These are phyloP conservation scores for Coemansia sp. DNA, from an alignment of 192 early-diverging fungal genomes.

Conservation along the genomic window DNA sequence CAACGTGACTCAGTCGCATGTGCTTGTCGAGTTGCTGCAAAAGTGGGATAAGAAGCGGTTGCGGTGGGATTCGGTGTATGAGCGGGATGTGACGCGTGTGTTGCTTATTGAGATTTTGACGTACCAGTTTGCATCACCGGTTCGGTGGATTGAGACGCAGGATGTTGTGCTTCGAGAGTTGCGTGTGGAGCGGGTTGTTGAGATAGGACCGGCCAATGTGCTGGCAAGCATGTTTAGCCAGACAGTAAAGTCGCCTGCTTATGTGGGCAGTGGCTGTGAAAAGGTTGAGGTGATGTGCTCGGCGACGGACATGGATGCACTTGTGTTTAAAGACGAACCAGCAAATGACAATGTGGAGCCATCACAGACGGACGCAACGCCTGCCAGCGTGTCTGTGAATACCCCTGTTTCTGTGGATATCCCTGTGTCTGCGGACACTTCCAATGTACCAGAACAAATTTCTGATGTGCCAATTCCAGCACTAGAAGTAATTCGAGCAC, in stretches of 20 bases:
- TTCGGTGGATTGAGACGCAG: conserved; percentile 97
- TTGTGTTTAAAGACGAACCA: conserved; percentile 56
- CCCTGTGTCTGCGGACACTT: neutral
- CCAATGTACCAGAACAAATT: conserved; percentile 4
- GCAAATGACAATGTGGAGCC: neutral
- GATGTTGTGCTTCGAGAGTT: conserved; percentile 77
- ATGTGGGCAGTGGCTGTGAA: neutral
- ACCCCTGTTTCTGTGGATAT: neutral
- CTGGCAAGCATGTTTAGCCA: conserved; percentile 85
- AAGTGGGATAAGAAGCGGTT: conserved; percentile 66
- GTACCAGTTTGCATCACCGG: conserved; percentile 91
- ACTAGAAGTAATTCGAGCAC: conserved; percentile 70
- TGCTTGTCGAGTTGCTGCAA: conserved; percentile 70
- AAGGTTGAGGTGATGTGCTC: conserved; percentile 69
- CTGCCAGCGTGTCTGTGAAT: neutral
- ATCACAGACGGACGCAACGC: neutral
- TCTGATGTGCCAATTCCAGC: conserved; percentile 58
- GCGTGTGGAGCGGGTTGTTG: conserved; percentile 79
- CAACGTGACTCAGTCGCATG: conserved; percentile 66
- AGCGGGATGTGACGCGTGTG: conserved; percentile 76
- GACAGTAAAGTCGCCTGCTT: conserved; percentile 63
- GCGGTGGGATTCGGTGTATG: conserved; percentile 61
- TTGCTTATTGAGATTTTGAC: conserved; percentile 87
- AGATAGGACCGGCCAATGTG: conserved; percentile 86
- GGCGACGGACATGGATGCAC: conserved; percentile 64